A percentile compares a stretch with the other conserved stretches of the same genome.
These are phyloP conservation scores for Gloeopeniophorella convolvens DNA, from an alignment of 768 basidiomycete genomes.

Conservation along the genomic window DNA sequence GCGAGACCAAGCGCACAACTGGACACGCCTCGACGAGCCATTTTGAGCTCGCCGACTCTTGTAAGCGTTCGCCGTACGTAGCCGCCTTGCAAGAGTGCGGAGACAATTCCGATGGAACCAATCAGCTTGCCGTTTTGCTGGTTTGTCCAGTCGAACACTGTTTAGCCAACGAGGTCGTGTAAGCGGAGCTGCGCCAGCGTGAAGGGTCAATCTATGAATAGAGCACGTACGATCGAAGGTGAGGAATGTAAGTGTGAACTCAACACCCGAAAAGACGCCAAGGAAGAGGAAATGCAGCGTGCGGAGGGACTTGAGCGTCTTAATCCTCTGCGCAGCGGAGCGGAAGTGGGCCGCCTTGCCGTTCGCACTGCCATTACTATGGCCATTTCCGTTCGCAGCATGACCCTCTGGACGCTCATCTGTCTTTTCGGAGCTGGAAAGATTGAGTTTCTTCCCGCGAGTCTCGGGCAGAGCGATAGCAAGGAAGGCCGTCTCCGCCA, in stretches of 20 bases:
- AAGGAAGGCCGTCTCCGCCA: constrained; percentile 77
- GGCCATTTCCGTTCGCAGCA: neutral
- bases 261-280: constrained; percentile 87
- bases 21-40: constrained; percentile 76
- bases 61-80: constrained; percentile 82
- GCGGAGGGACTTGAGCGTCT: constrained; percentile 52
- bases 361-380: neutral
- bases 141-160: constrained; percentile 88
- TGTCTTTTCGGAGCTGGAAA: constrained; percentile 13
- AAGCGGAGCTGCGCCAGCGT: too few relatives aligned
- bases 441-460: constrained; percentile 32
- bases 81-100: constrained; percentile 86
- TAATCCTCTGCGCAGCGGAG: constrained; percentile 43
- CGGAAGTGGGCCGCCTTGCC: constrained; percentile 12
- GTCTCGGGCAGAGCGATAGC: constrained; percentile 80
- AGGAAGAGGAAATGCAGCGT: constrained; percentile 80
- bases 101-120: constrained; percentile 83
- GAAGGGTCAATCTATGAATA: neutral
- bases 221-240: constrained; percentile 72
- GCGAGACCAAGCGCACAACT: constrained; percentile 66
- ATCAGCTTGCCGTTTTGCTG: constrained; percentile 82
- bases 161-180: neutral
- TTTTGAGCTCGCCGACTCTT: constrained; percentile 68
- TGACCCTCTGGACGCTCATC: constrained; percentile 12
- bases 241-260: constrained; percentile 94